These are phyloP conservation scores for Nasturtium officinale DNA, from an alignment of 345 rosid genomes.

Conservation along the genomic window DNA sequence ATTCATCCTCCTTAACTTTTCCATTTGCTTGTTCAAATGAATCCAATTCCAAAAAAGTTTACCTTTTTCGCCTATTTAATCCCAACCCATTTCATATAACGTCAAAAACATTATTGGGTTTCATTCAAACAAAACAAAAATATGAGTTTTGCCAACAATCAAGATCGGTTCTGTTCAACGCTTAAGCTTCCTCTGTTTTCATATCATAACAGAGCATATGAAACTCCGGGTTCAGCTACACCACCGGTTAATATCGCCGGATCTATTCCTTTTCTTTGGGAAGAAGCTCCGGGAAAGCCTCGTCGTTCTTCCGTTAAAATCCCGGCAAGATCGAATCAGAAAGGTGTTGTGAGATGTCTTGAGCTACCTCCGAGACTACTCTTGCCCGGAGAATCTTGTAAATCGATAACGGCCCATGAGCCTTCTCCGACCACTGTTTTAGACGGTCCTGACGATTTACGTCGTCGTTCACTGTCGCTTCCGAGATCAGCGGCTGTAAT, in stretches of 20 bases:
- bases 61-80: slow-evolving; percentile 30
- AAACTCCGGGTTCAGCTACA: slow-evolving; percentile 54
- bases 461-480: slow-evolving; percentile 44
- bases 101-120: slow-evolving; percentile 17
- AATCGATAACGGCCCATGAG: slow-evolving; percentile 21
- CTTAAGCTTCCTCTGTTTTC: slow-evolving; percentile 63
- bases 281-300: slow-evolving; percentile 92
- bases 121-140: not conserved
- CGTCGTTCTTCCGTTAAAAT: slow-evolving; percentile 39
- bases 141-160: slow-evolving; percentile 24
- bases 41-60: slow-evolving; percentile 28
- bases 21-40: slow-evolving; percentile 41
- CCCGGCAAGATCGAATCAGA: slow-evolving; percentile 24
- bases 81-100: slow-evolving; percentile 36
- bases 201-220: slow-evolving; percentile 40
- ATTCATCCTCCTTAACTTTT: slow-evolving; percentile 40
- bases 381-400: slow-evolving; percentile 35
- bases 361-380: slow-evolving; percentile 75
- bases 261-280: slow-evolving; percentile 87
- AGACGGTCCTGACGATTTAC: slow-evolving; percentile 56
- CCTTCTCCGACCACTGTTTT: slow-evolving; percentile 62
- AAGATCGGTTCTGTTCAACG: slow-evolving; percentile 40
- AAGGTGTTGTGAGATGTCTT: slow-evolving; percentile 45
- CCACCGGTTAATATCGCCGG: slow-evolving; percentile 63
- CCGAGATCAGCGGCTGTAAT: slow-evolving; percentile 44